Base-by-base conservation (phyloP, 23 red algal species). In the Gracilariopsis chorda region DNA sequence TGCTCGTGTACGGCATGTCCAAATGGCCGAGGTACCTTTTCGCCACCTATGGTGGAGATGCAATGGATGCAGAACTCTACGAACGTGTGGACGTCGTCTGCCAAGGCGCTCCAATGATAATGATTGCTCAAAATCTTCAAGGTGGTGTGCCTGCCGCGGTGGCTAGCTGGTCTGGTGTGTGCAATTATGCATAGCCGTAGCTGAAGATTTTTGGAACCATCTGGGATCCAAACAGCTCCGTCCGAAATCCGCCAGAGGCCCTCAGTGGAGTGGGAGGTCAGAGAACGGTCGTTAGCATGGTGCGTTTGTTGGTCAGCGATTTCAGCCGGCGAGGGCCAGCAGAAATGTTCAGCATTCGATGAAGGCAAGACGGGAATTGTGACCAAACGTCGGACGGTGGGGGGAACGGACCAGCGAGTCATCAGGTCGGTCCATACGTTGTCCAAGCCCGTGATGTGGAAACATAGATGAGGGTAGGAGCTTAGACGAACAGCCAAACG, bases 41-140 rank as follows among this genome's bases (percentile, higher is more conserved):
- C 43, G 48, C 75, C 75, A 5, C 75, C 40, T 5, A 32, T 48
- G 19, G 75, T 80, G 3, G 4, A 80, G 24, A 80, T 4, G 25
- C 75, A 80, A 44, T 80, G 75, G 7, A 80, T 51, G 75, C 75
- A 52, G 4, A 44, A 56, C 12, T 52, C 20, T 19, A 80, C 44
- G 43, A 80, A 80, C 5, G 32, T 56, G 23, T 4, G 4, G 23
- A 80, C 35, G 24, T 52, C 48, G 3, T 7, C 25, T 24, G 8
- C 9, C 23, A 80, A 23, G 7, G 34, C 52, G 8, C 7, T 6
- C 75, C 75, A 80, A 4, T 6, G 7, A 46, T 12, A 80, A 24
- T 80, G 75, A 3, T 7, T 20, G 44, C 32, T 6, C 5, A 52
- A 11, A 5, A 5, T 80, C 48, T 52, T 30, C 4, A 4, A 16